Conservation (phyloP, 2,329 filamentous ascomycete species). For the Chrysosporium keratinophilum region DNA sequence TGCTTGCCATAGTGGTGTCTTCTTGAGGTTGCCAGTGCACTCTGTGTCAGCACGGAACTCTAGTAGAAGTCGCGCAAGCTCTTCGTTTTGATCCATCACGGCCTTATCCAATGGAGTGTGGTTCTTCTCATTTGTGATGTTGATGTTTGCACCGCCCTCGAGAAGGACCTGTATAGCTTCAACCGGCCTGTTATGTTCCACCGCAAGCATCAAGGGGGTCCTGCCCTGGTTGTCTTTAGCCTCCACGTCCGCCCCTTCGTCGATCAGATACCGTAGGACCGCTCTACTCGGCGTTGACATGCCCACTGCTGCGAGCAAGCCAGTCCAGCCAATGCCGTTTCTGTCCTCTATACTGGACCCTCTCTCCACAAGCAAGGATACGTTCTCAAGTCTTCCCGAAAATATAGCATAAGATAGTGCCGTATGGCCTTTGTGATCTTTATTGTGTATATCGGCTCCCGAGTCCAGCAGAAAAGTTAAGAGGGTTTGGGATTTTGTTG, state of each 20-base stretch:
- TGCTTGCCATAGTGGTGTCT: background rate
- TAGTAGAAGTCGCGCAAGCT: background rate
- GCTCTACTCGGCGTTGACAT: background rate
- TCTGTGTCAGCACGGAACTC: background rate
- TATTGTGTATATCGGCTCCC: background rate
- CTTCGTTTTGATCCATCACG: background rate
- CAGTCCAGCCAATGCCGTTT: background rate
- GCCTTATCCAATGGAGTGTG: conserved; percentile 2
- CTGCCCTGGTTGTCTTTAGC: conserved; percentile 19
- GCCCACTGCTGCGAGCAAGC: background rate
- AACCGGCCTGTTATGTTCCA: background rate
- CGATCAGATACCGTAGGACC: background rate
- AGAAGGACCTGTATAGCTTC: background rate
- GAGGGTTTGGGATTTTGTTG: background rate
- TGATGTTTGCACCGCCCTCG: background rate
- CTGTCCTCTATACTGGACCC: background rate
- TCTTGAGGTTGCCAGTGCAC: background rate
- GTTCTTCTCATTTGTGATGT: background rate
- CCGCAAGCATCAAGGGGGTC: conserved; percentile 7
- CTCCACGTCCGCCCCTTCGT: conserved; percentile 22
- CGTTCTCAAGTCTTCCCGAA: background rate
- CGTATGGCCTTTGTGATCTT: background rate
- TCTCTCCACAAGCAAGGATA: background rate
- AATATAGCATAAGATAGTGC: background rate
- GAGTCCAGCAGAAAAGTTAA: background rate